Evolutionary conservation across 257 asterid genomes (phyloP).

Genomic region (Echites panduratus): DNA sequence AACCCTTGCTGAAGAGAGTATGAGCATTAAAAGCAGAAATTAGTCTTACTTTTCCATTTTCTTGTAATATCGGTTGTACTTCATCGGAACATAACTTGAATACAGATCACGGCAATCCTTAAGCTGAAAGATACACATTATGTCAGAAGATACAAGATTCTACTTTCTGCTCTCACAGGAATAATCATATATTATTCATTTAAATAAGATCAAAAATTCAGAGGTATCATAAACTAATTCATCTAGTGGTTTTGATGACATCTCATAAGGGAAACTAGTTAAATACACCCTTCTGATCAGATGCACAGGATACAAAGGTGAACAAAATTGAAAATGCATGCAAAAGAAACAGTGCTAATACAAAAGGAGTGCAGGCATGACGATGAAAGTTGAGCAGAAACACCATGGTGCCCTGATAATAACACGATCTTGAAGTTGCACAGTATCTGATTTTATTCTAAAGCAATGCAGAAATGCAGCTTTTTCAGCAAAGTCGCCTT

Average conservation of each 20-base stretch:
- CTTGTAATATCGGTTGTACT: slow-evolving; percentile 56
- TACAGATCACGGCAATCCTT: slow-evolving; percentile 40
- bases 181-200: background rate
- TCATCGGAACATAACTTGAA: slow-evolving; percentile 68
- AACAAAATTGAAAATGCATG: background rate
- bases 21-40: slow-evolving; percentile 10
- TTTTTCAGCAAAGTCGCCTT: background rate
- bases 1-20: slow-evolving; percentile 2
- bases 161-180: background rate
- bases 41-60: slow-evolving; percentile 60
- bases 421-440: background rate
- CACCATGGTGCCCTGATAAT: background rate
- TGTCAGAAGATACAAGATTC: slow-evolving; percentile 2
- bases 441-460: too few relatives aligned
- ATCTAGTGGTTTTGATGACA: too few relatives aligned
- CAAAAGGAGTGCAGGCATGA: background rate
- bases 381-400: background rate
- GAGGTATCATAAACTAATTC: background rate
- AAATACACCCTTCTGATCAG: background rate
- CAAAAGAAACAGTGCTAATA: background rate
- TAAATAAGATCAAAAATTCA: background rate
- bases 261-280: background rate
- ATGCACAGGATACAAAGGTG: background rate
- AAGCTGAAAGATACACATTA: slow-evolving; percentile 38
- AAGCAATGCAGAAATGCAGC: background rate